Conservation (phyloP, 1,284 basidiomycete species). For the Chalciporus piperatoides region DNA sequence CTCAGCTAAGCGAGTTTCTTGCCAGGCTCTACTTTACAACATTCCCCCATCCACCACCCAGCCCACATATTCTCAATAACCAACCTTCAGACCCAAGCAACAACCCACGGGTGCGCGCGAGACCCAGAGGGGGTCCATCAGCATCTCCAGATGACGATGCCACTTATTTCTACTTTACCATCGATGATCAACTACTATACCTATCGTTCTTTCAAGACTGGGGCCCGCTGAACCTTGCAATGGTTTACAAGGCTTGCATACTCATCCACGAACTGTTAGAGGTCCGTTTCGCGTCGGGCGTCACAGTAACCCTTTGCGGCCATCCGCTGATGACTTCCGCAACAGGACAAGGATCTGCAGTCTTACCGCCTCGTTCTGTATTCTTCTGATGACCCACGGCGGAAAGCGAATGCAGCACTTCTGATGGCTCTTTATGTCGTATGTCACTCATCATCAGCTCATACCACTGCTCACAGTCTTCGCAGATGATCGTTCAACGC, state of each 20-base stretch:
- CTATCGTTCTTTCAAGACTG: conserved; percentile 93
- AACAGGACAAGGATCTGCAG: conserved; percentile 64
- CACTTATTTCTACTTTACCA: conserved; percentile 80
- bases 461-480: conserved; percentile 17
- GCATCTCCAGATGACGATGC: conserved; percentile 64
- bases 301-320: neutral
- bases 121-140: conserved; percentile 53
- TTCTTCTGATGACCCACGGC: conserved; percentile 78
- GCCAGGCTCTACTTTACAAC: conserved; percentile 78
- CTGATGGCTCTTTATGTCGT: conserved; percentile 90
- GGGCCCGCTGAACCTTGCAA: conserved; percentile 90
- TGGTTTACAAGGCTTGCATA: conserved; percentile 93
- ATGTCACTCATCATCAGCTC: conserved; percentile 33
- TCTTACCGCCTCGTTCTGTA: conserved; percentile 83
- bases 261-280: conserved; percentile 85
- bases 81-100: conserved; percentile 46
- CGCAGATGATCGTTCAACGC: conserved; percentile 89
- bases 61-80: conserved; percentile 59
- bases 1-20: conserved; percentile 8
- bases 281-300: conserved; percentile 39
- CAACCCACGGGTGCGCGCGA: conserved; percentile 57
- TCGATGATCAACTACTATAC: conserved; percentile 91
- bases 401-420: conserved; percentile 92
- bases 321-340: conserved; percentile 17
- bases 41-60: conserved; percentile 68